Conservation (phyloP, 768 basidiomycete genomes). For the Trichaptum fuscoviolaceum region DNA sequence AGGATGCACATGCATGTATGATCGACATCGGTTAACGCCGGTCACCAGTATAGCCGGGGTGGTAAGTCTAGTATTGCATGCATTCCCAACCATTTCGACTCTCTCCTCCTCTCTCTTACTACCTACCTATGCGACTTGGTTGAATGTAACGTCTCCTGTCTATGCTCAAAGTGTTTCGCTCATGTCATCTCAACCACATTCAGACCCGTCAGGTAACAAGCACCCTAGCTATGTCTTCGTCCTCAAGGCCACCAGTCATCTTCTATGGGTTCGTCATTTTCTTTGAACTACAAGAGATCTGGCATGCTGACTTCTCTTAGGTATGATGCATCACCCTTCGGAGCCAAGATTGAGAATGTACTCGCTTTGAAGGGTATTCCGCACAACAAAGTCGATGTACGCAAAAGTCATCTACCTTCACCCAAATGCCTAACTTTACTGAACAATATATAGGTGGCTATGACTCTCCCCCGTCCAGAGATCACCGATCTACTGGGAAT, state of each 20-base stretch:
- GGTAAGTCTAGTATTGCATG: too few species aligned
- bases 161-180: not conserved
- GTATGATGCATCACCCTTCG: conserved; percentile 49
- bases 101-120: too few species aligned
- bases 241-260: not conserved
- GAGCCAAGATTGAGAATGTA: conserved; percentile 46
- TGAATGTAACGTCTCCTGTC: too few species aligned
- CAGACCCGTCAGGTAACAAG: not conserved
- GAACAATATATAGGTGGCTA: conserved; percentile 36
- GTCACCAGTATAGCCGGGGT: not conserved
- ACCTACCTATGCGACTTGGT: too few species aligned
- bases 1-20: not conserved
- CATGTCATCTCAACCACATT: not conserved
- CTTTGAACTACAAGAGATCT: not conserved
- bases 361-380: conserved; percentile 45
- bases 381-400: conserved; percentile 43
- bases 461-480: conserved; percentile 50
- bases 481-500: conserved; percentile 47
- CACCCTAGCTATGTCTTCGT: not conserved
- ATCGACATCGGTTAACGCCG: not conserved
- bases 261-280: not conserved
- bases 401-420: conserved; percentile 9
- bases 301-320: conserved; percentile 20
- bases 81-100: too few species aligned
- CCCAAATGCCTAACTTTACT: not conserved